Conservation (phyloP, 2,329 filamentous ascomycete species). For the Penicillium sp. region DNA sequence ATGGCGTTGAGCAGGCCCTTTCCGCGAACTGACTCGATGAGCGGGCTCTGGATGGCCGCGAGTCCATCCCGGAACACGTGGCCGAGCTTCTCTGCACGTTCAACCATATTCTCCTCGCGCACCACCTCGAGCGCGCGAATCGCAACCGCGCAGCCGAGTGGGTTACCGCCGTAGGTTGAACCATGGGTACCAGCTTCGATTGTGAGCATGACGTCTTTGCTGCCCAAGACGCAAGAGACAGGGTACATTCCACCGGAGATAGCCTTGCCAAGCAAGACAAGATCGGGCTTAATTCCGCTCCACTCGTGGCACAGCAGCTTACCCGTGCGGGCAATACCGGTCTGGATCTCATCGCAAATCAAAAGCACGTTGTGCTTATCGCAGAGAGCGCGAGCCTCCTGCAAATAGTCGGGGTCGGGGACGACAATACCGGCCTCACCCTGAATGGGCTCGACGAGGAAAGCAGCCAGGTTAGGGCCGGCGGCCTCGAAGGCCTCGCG, state of each 20-base stretch:
- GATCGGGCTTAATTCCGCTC: constrained; percentile 91
- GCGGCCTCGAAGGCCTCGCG: constrained; percentile 77
- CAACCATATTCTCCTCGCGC: constrained; percentile 84
- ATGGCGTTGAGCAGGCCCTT: constrained; percentile 96
- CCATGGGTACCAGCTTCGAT: constrained; percentile 96
- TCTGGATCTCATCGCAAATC: constrained; percentile 99
- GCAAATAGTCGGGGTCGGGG: constrained; percentile 84
- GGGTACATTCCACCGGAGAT: constrained; percentile 99
- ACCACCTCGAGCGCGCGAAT: constrained; percentile 94
- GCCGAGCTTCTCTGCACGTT: constrained; percentile 78
- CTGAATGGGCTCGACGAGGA: constrained; percentile 95
- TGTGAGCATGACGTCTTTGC: constrained; percentile 91
- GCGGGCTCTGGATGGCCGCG: constrained; percentile 71
- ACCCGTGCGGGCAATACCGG: constrained; percentile 91
- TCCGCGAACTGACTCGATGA: constrained; percentile 81
- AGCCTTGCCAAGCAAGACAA: constrained; percentile 93
- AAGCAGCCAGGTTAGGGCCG: constrained; percentile 83
- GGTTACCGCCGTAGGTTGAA: constrained; percentile 98
- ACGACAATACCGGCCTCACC: constrained; percentile 97
- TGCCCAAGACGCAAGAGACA: constrained; percentile 88
- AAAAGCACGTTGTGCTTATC: constrained; percentile 93
- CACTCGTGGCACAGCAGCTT: constrained; percentile 93
- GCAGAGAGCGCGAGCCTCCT: constrained; percentile 78
- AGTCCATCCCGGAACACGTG: constrained; percentile 81
- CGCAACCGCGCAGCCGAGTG: constrained; percentile 89